Evolutionary conservation across 345 rosid species (phyloP).

Genomic region (Bruguiera parviflora): DNA sequence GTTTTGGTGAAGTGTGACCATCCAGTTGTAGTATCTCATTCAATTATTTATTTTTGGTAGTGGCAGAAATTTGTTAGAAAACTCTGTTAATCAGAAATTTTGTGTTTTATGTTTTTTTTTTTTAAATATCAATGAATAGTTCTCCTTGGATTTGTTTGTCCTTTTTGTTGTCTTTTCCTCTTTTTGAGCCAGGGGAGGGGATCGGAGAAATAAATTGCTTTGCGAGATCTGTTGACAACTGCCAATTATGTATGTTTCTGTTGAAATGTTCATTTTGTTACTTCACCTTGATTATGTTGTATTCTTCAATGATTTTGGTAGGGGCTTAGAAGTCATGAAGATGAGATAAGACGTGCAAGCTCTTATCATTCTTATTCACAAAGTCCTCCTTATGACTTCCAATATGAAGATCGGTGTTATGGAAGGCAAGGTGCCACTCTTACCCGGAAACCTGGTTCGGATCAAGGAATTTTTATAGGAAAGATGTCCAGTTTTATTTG

Average conservation of each 20-base stretch:
- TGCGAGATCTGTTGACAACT: not conserved
- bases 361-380: constrained; percentile 98
- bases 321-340: constrained; percentile 58
- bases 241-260: not conserved
- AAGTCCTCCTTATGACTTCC: constrained; percentile 97
- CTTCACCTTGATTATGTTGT: constrained; percentile 15
- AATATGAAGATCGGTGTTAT: constrained; percentile 85
- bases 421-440: constrained; percentile 63
- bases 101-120: no score
- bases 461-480: constrained; percentile 54
- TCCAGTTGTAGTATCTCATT: not conserved
- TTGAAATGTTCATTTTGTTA: constrained; percentile 11
- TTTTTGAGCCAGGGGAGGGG: not conserved
- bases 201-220: not conserved
- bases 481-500: constrained; percentile 66
- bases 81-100: no score
- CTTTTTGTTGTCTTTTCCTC: not conserved
- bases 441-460: constrained; percentile 91
- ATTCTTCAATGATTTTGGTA: constrained; percentile 41
- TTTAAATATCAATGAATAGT: no score
- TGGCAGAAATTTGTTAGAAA: no score
- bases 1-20: not conserved
- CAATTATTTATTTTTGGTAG: not conserved
- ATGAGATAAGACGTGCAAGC: constrained; percentile 73
- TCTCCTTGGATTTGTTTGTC: no score